Conservation (phyloP, 164 flowering plant genomes). For the Cinnamomum chago region DNA sequence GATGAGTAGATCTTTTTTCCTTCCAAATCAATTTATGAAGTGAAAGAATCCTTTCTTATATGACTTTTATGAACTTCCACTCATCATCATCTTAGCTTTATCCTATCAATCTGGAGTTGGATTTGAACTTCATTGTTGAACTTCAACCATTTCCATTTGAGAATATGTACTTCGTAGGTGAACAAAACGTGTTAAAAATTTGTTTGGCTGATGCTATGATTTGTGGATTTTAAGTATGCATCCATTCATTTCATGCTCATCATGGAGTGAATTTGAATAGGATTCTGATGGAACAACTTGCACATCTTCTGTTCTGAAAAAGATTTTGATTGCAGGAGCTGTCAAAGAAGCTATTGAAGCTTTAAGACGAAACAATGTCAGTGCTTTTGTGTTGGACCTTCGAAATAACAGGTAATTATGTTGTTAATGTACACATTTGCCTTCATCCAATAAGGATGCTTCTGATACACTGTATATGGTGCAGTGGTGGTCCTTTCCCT, state of each 20-base stretch:
- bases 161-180: neutral
- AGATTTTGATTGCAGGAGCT: conserved; percentile 47
- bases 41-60: neutral
- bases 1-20: neutral
- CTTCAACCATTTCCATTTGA: neutral
- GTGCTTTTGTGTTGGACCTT: conserved; percentile 92
- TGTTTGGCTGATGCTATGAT: neutral
- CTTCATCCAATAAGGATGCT: conserved; percentile 11
- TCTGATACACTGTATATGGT: conserved; percentile 40
- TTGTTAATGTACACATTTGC: conserved; percentile 8
- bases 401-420: conserved; percentile 86
- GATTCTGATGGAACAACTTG: neutral
- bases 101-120: too few relatives aligned
- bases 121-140: neutral
- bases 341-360: conserved; percentile 84
- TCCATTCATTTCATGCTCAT: neutral
- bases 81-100: too few relatives aligned
- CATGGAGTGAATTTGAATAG: neutral
- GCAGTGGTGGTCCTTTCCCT: conserved; percentile 98
- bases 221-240: neutral
- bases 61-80: neutral
- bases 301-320: conserved; percentile 1
- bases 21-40: neutral
- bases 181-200: neutral
- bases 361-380: conserved; percentile 65